Percentiles rank a stretch among this genome's conserved stretches.
Conservation (phyloP, 345 rosid genomes). For the Euphorbia pulcherrima region DNA sequence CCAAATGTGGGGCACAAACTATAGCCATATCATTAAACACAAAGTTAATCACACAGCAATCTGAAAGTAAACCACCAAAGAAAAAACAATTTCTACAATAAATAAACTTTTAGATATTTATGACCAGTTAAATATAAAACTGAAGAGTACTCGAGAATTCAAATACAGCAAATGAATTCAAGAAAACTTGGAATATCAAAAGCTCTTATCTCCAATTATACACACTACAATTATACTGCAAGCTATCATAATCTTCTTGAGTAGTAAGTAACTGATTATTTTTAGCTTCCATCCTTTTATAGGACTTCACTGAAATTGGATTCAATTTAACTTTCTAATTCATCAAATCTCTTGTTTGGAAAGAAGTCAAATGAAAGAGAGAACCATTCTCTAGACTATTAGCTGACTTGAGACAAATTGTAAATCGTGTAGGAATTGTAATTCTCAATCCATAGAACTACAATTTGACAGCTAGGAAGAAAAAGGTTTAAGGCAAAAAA, state of each 20-base stretch:
- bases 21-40: constrained; percentile 10
- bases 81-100: neutral
- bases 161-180: neutral
- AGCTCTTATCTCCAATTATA: too few species aligned
- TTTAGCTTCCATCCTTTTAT: too few species aligned
- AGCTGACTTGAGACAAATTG: too few species aligned
- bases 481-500: neutral
- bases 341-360: too few species aligned
- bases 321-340: too few species aligned
- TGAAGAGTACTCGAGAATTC: neutral
- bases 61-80: neutral
- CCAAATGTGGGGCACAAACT: constrained; percentile 81
- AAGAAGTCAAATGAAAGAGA: too few species aligned
- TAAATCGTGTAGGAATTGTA: neutral
- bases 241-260: too few species aligned
- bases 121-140: neutral
- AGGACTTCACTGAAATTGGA: too few species aligned
- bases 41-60: neutral
- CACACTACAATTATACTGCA: neutral
- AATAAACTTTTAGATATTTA: neutral
- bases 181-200: neutral
- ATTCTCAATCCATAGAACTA: neutral
- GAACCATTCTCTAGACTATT: too few species aligned
- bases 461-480: neutral
- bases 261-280: too few species aligned